These are phyloP conservation scores for Dothidotthia symphoricarpi DNA, from an alignment of 2,329 filamentous ascomycete species.

Conservation along the genomic window DNA sequence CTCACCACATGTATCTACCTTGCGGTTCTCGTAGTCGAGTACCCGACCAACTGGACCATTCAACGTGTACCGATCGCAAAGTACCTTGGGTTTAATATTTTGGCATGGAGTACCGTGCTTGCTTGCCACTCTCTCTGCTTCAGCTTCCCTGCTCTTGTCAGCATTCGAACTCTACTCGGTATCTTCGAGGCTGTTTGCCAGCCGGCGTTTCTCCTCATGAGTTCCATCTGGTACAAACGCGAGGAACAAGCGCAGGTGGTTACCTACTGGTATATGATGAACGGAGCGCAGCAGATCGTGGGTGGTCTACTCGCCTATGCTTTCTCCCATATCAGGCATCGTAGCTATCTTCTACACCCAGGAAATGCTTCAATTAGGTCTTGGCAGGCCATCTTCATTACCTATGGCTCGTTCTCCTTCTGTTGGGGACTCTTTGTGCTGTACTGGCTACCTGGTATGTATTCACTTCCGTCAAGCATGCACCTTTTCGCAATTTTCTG, in stretches of 20 bases:
- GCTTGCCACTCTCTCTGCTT: slow-evolving; percentile 61
- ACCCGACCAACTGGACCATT: slow-evolving; percentile 66
- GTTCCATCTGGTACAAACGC: slow-evolving; percentile 68
- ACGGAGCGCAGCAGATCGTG: slow-evolving; percentile 69
- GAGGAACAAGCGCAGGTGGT: slow-evolving; percentile 66
- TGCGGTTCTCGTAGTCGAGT: slow-evolving; percentile 67
- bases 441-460: slow-evolving; percentile 31
- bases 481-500: background rate
- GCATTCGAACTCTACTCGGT: slow-evolving; percentile 64
- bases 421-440: slow-evolving; percentile 61
- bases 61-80: slow-evolving; percentile 66
- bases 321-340: slow-evolving; percentile 33
- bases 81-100: slow-evolving; percentile 63
- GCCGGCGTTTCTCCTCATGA: slow-evolving; percentile 66
- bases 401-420: slow-evolving; percentile 63
- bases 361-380: slow-evolving; percentile 54
- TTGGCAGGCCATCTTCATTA: slow-evolving; percentile 69
- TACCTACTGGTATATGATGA: slow-evolving; percentile 75
- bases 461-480: no score
- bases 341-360: slow-evolving; percentile 9
- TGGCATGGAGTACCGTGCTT: slow-evolving; percentile 62
- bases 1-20: slow-evolving; percentile 74
- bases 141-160: slow-evolving; percentile 60
- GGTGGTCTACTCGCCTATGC: slow-evolving; percentile 64
- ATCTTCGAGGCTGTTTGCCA: slow-evolving; percentile 70